Evolutionary conservation across 73 alveolate genomes (phyloP).

Genomic region (Paramecium sexaurelia): DNA sequence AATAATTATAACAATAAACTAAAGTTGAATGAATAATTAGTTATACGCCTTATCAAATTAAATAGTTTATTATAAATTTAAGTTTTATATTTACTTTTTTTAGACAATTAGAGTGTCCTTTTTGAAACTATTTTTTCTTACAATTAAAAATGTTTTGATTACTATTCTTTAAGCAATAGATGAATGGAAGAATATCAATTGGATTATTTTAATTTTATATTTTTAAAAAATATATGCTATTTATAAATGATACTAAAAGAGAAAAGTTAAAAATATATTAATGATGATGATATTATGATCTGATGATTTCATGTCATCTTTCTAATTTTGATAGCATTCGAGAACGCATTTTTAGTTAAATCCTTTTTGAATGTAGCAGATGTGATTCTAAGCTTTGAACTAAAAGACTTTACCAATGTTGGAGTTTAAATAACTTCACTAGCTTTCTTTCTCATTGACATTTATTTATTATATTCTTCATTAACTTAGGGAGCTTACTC

Average conservation of each 20-base stretch:
- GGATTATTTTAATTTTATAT: no score
- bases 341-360: neutral
- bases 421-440: neutral
- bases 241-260: no score
- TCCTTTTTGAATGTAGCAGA: constrained; percentile 31
- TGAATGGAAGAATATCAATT: no score
- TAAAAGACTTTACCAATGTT: neutral
- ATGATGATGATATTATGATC: neutral
- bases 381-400: neutral
- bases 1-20: neutral
- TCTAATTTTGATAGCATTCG: neutral
- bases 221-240: no score
- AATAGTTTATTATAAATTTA: neutral
- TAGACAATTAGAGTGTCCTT: neutral
- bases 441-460: neutral
- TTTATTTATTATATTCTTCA: neutral
- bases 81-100: neutral
- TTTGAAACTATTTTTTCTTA: no score
- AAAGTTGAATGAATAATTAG: neutral
- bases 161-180: no score
- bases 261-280: no score
- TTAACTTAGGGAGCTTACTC: neutral
- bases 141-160: no score
- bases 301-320: neutral
- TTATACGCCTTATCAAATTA: neutral